Percentiles rank a stretch among this genome's conserved stretches.
phyloP scores from a whole-genome alignment of 768 basidiomycete species.

The Lenzites betulinus region DNA sequence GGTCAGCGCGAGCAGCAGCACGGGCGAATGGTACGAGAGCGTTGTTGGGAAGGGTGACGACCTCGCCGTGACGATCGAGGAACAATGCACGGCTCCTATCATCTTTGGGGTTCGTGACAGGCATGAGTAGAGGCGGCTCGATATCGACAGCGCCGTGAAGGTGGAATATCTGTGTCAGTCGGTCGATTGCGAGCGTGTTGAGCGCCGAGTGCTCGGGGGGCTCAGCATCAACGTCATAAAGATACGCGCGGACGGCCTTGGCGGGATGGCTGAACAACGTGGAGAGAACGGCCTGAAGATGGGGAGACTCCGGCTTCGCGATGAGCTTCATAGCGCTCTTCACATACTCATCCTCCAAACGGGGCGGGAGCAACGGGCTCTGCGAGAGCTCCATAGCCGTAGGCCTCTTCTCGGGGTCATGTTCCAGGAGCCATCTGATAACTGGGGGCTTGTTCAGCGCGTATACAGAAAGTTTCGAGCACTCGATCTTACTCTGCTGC shows the following conservation, averaged over 20 bases:
- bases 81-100: constrained; percentile 62
- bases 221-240: constrained; percentile 75
- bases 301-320: constrained; percentile 80
- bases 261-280: constrained; percentile 77
- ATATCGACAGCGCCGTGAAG: constrained; percentile 90
- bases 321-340: constrained; percentile 77
- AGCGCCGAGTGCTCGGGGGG: constrained; percentile 70
- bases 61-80: constrained; percentile 79
- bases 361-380: constrained; percentile 72
- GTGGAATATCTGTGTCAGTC: constrained; percentile 74
- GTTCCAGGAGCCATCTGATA: constrained; percentile 78
- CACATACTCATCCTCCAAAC: constrained; percentile 85
- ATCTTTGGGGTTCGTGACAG: constrained; percentile 58
- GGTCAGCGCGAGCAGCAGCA: constrained; percentile 66
- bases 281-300: constrained; percentile 76
- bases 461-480: background rate
- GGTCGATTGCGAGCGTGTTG: constrained; percentile 76
- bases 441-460: constrained; percentile 44
- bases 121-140: constrained; percentile 84
- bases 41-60: constrained; percentile 73
- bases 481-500: constrained; percentile 58
- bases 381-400: constrained; percentile 83
- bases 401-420: constrained; percentile 77
- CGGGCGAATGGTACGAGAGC: constrained; percentile 79
- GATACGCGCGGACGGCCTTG: constrained; percentile 61